These are phyloP conservation scores for Borealophlyctis nickersoniae DNA, from an alignment of 192 early-diverging fungal species.

Conservation along the genomic window DNA sequence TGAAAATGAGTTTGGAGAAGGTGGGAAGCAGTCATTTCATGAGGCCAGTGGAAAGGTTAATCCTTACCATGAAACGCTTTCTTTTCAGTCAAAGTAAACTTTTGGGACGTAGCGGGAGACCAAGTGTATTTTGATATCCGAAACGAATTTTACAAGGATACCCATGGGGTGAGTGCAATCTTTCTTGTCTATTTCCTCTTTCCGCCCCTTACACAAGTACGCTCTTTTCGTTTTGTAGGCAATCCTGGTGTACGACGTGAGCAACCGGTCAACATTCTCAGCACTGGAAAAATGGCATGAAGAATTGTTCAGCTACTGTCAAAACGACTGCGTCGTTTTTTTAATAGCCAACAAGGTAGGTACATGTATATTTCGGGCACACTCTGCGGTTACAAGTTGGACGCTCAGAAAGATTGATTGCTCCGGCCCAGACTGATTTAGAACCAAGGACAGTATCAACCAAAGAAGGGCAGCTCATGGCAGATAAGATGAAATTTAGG, in stretches of 20 bases:
- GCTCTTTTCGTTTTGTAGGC: not conserved
- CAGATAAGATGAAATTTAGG: conserved; percentile 31
- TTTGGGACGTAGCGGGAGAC: conserved; percentile 61
- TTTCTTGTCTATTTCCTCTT: not conserved
- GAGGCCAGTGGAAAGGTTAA: conserved; percentile 3
- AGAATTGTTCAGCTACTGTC: conserved; percentile 37
- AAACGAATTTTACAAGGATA: conserved; percentile 64
- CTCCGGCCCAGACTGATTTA: conserved; percentile 25
- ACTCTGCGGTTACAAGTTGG: no score
- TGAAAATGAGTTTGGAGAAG: conserved; percentile 34
- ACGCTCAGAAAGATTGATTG: no score
- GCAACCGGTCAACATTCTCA: conserved; percentile 34
- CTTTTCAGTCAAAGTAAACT: conserved; percentile 55
- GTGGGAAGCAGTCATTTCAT: conserved; percentile 13
- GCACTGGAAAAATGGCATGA: conserved; percentile 41
- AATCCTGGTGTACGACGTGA: conserved; percentile 43
- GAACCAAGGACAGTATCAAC: conserved; percentile 31
- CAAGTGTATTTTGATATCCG: conserved; percentile 52
- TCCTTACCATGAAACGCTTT: not conserved
- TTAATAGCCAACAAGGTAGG: conserved; percentile 50
- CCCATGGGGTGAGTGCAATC: conserved; percentile 37
- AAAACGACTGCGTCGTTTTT: conserved; percentile 33
- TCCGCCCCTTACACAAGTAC: not conserved
- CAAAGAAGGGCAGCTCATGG: conserved; percentile 35
- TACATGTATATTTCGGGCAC: no score